phyloP scores from a whole-genome alignment of 192 early-diverging fungal genomes.

The Coemansia sp. region DNA sequence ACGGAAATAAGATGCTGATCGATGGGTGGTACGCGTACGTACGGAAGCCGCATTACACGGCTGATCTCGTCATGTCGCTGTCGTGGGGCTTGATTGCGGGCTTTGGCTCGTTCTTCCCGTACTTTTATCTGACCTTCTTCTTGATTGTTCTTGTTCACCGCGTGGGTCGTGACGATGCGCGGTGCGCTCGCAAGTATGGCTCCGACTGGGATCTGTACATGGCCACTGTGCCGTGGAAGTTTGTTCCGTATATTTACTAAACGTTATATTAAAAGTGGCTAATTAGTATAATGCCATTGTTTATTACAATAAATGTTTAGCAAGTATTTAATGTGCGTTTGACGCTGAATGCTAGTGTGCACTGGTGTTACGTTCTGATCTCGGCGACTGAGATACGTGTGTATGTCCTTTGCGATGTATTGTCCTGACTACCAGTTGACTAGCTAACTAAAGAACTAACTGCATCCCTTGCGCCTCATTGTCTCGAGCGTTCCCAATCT shows the following conservation, averaged over 20 bases:
- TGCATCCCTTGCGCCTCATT: too few relatives aligned
- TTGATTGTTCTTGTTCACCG: constrained; percentile 87
- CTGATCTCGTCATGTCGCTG: constrained; percentile 91
- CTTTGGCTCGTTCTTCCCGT: constrained; percentile 77
- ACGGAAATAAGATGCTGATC: constrained; percentile 79
- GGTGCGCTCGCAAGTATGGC: constrained; percentile 89
- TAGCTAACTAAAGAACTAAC: too few relatives aligned
- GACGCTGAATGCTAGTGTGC: too few relatives aligned
- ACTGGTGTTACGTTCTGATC: too few relatives aligned
- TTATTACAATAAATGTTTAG: background rate
- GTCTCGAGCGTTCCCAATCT: too few relatives aligned
- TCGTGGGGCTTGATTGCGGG: constrained; percentile 90
- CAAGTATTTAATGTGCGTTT: too few relatives aligned
- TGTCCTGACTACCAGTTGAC: too few relatives aligned
- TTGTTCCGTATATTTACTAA: constrained; percentile 79
- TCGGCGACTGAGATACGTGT: too few relatives aligned
- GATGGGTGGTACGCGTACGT: constrained; percentile 93
- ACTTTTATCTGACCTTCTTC: constrained; percentile 96
- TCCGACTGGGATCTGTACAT: constrained; percentile 92
- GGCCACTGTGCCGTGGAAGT: constrained; percentile 75
- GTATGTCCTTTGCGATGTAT: too few relatives aligned
- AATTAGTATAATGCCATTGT: background rate
- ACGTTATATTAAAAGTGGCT: background rate
- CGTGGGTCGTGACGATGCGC: constrained; percentile 80
- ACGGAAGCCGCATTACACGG: constrained; percentile 91